Base-by-base conservation (phyloP, 164 flowering plant genomes). In the Nymphaea colorata region DNA sequence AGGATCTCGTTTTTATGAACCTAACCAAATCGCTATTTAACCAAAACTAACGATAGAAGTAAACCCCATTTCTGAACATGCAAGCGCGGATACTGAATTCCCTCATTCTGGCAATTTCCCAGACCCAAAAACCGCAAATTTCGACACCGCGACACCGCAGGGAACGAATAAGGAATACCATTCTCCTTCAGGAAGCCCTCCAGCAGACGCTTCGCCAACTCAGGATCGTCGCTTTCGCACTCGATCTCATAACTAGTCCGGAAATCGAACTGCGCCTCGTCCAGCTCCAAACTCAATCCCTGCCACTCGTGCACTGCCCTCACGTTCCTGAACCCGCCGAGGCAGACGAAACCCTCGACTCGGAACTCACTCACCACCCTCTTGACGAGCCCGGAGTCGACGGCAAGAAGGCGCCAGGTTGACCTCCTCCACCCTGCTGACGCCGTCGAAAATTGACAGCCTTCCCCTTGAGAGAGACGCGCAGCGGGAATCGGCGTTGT, bases 241-340 rank as follows among this genome's bases (percentile, higher is more conserved):
- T 90, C 96, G 41, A 90, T 67, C 82, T 90, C 94, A 69, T 86
- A 90, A 69, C 79, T 65, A n/a, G 82, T 83, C 36, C 94, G 94
- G 59, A 90, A 90, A 59, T 75, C 87, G 43, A 72, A 90, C 42
- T 66, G 67, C 18, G 90, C 85, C 79, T 86, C 92, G 65, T 90
- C 96, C 41, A 90, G 47, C 76, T 90, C 96, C 73, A 90, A 69
- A 42, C 70, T 85, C 79, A 88, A 73, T 36, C 89, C 96, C 57
- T 82, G 78, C 91, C 91, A 88, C 0, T 84, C 83, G 69, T 81
- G 83, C 44, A 90, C 90, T 0, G 67, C 77, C 67, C 93, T 76
- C 73, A 84, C 89, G 70, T 88, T 90, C 67, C 79, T 84, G 59
- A 90, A 90, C 74, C 93, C 91, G 0, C 96, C 96, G 73, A 90